Evolutionary conservation across 768 basidiomycete genomes (phyloP), one percentile per base, ranked within the genome.

Genomic region (Daedalea quercina): DNA sequence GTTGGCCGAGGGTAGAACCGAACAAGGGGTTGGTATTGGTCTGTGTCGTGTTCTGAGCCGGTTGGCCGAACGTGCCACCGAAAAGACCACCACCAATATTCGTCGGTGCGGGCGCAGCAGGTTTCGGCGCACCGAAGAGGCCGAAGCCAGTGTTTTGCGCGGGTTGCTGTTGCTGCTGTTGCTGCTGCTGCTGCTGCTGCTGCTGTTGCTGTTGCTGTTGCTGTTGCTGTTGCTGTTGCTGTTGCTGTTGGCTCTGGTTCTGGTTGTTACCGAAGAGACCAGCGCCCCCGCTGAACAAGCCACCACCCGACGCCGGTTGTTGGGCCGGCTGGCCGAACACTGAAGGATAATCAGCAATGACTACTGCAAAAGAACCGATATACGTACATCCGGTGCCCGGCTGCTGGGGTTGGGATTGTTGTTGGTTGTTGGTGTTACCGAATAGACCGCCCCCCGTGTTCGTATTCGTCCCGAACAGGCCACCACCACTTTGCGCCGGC

Each of bases 1-100:
- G 64, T 61, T 82, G 79, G 15, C 75, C 76, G 20, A 80, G 65
- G 7, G 75, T 64, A 51, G 69, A 74, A 25, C 83, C 83, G 54
- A 87, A 87, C 13, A 84, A 35, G 47, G 58, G 53, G 63, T 37
- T 53, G 2, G 47, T 66, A 22, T 68, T 67, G 17, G 66, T 63
- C 31, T 62, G 57, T 44, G 63, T 56, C 24, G 60, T 67, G 44
- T 57, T 70, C 61, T 58, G 71, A 53, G 49, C 60, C 44, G 71
- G 63, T 56, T 80, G 77, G 24, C 76, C 76, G 31, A 79, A 73
- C 9, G 67, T 62, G n/a, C 69, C 69, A 57, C 80, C 77, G 28
- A 68, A 64, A 19, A 68, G 60, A 46, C 65, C 59, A 13, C 57
- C 53, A 25, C 61, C 55, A 28, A 50, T 49, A 20, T 59, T 22